These are phyloP conservation scores for Carex littledalei DNA, from an alignment of 176 grass and related monocot genomes.

Conservation along the genomic window DNA sequence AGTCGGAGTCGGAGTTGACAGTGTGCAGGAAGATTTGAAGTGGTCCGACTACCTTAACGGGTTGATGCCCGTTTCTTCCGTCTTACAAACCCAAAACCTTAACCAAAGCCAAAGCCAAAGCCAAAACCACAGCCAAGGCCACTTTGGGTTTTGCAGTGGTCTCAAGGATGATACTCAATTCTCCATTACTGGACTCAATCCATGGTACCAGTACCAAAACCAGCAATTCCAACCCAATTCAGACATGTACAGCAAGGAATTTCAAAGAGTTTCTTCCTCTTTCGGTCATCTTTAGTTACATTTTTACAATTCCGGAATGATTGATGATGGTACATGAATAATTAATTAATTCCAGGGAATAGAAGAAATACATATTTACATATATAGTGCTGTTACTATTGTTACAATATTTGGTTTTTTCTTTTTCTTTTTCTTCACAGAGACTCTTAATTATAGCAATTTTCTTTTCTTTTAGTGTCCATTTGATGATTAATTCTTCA, in stretches of 20 bases:
- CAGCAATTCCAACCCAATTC: slow-evolving; percentile 20
- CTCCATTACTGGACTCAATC: slow-evolving; percentile 6
- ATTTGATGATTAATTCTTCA: slow-evolving; percentile 17
- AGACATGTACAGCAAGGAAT: slow-evolving; percentile 21
- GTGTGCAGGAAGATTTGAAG: slow-evolving; percentile 28
- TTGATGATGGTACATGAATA: slow-evolving; percentile 5
- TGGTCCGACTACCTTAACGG: slow-evolving; percentile 33
- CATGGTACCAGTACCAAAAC: slow-evolving; percentile 22
- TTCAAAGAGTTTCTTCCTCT: slow-evolving; percentile 12
- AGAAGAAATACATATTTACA: slow-evolving; percentile 6
- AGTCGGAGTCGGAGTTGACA: background rate
- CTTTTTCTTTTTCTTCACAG: background rate
- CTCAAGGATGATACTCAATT: slow-evolving; percentile 21
- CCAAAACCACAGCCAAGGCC: background rate
- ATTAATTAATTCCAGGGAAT: slow-evolving; percentile 12
- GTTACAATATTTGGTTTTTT: background rate
- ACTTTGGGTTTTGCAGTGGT: slow-evolving; percentile 5
- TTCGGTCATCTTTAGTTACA: slow-evolving; percentile 24
- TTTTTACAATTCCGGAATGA: slow-evolving; percentile 8
- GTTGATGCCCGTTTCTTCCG: slow-evolving; percentile 16
- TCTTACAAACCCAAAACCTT: slow-evolving; percentile 16
- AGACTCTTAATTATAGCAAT: slow-evolving; percentile 3
- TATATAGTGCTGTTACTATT: background rate
- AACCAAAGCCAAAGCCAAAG: background rate
- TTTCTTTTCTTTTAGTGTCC: slow-evolving; percentile 9